A percentile compares a stretch with the other conserved stretches of the same genome.
Conservation (phyloP, 2,329 filamentous ascomycete species). For the Mariannaea elegans region DNA sequence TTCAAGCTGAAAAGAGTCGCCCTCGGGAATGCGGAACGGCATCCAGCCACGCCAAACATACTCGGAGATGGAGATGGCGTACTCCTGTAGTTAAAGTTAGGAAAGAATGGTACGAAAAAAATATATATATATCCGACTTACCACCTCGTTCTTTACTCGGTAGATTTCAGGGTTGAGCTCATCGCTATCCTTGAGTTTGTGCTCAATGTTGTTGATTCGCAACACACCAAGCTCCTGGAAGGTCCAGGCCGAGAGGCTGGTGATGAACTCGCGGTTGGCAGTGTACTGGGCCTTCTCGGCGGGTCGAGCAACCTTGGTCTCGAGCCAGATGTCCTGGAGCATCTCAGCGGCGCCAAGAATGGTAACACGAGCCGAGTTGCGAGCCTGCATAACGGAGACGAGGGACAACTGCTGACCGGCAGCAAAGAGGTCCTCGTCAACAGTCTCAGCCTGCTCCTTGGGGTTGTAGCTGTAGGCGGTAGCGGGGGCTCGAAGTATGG, state of each 20-base stretch:
- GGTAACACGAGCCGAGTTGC: conserved; percentile 90
- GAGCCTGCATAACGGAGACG: conserved; percentile 86
- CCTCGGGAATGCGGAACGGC: conserved; percentile 75
- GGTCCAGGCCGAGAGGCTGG: conserved; percentile 89
- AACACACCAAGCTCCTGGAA: conserved; percentile 95
- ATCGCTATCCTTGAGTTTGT: conserved; percentile 68
- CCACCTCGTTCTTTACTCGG: conserved; percentile 95
- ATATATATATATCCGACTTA: conserved; percentile 60
- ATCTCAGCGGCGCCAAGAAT: conserved; percentile 88
- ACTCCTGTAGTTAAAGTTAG: conserved; percentile 66
- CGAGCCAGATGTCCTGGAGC: conserved; percentile 89
- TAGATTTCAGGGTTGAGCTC: conserved; percentile 87
- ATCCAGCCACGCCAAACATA: conserved; percentile 78
- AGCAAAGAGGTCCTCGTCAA: conserved; percentile 84
- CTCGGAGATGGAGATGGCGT: conserved; percentile 89
- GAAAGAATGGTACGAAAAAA: not conserved
- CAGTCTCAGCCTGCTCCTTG: conserved; percentile 77
- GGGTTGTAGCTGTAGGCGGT: conserved; percentile 95
- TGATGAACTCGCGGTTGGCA: conserved; percentile 85
- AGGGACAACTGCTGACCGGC: conserved; percentile 85
- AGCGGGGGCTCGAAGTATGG: conserved; percentile 81
- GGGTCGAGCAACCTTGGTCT: conserved; percentile 75
- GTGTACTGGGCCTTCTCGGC: conserved; percentile 66
- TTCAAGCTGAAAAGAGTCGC: conserved; percentile 88
- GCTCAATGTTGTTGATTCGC: conserved; percentile 83